phyloP scores from a whole-genome alignment of 2,329 filamentous ascomycete genomes.

The Domatiomyces globalis region DNA sequence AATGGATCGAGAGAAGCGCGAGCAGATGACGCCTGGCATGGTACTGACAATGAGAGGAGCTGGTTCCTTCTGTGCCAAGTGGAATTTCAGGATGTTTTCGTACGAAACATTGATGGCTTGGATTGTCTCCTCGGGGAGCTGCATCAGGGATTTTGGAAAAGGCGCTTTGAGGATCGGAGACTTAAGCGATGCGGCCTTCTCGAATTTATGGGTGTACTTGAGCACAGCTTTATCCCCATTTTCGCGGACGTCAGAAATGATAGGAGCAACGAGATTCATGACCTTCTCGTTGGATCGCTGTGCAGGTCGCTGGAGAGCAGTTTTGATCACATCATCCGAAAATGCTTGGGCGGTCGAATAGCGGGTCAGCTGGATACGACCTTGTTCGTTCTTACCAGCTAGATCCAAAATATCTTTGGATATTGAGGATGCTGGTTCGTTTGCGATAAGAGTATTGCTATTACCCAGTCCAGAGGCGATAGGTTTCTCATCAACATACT shows the following conservation, averaged over 20 bases:
- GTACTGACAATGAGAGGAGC: slow-evolving; percentile 79
- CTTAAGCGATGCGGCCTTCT: slow-evolving; percentile 81
- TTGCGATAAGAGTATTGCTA: slow-evolving; percentile 1
- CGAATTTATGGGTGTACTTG: slow-evolving; percentile 93
- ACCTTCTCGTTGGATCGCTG: slow-evolving; percentile 93
- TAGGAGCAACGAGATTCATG: slow-evolving; percentile 77
- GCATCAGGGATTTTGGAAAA: slow-evolving; percentile 74
- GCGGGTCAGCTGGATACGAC: slow-evolving; percentile 68
- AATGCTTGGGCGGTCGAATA: slow-evolving; percentile 45
- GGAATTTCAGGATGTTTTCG: slow-evolving; percentile 89
- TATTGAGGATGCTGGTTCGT: slow-evolving; percentile 34
- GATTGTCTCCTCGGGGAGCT: slow-evolving; percentile 66
- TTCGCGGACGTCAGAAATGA: slow-evolving; percentile 72
- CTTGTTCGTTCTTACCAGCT: slow-evolving; percentile 32
- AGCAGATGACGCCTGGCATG: slow-evolving; percentile 93
- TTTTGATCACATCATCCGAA: slow-evolving; percentile 45
- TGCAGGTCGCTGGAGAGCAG: slow-evolving; percentile 72
- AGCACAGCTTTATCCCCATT: slow-evolving; percentile 79
- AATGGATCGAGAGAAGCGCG: slow-evolving; percentile 80
- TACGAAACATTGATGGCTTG: slow-evolving; percentile 88
- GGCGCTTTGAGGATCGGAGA: slow-evolving; percentile 82
- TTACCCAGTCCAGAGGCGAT: slow-evolving; percentile 15
- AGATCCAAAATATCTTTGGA: slow-evolving; percentile 40
- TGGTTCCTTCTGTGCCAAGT: slow-evolving; percentile 75
- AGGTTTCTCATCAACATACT: slow-evolving; percentile 54